A percentile compares a stretch with the other conserved stretches of the same genome.
phyloP scores from a whole-genome alignment of 768 basidiomycete species.

The Coprinellus micaceus region DNA sequence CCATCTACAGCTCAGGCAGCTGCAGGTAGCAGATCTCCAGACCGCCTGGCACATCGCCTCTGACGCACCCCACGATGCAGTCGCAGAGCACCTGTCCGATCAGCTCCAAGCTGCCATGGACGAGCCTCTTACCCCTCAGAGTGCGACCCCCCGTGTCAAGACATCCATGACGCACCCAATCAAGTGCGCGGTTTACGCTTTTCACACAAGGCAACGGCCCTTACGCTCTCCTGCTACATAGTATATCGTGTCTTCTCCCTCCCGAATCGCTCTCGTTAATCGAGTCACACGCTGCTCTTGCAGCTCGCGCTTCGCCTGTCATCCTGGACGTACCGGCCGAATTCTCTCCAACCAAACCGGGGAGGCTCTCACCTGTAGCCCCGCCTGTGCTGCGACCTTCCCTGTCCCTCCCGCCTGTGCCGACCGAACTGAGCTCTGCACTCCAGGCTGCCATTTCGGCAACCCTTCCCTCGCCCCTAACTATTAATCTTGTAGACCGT shows the following conservation, averaged over 20 bases:
- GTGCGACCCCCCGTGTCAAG: conserved; percentile 37
- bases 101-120: conserved; percentile 55
- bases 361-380: neutral
- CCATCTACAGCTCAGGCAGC: conserved; percentile 52
- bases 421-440: conserved; percentile 33
- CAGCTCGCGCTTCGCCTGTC: conserved; percentile 35
- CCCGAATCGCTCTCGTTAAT: conserved; percentile 52
- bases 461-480: neutral
- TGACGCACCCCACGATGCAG: conserved; percentile 9
- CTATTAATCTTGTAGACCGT: neutral
- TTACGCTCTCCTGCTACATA: conserved; percentile 23
- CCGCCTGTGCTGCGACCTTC: neutral
- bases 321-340: conserved; percentile 43
- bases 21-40: conserved; percentile 24
- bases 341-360: conserved; percentile 21
- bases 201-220: conserved; percentile 21
- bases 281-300: conserved; percentile 39
- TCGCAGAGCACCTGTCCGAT: conserved; percentile 17
- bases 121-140: conserved; percentile 29
- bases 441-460: conserved; percentile 28
- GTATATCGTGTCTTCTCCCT: conserved; percentile 65
- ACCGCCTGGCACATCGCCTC: conserved; percentile 16
- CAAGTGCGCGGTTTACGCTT: conserved; percentile 48
- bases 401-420: conserved; percentile 15
- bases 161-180: conserved; percentile 82